These are phyloP conservation scores for Lodderomyces metapsilosis DNA, from an alignment of 1,139 yeast genomes.

Conservation along the genomic window DNA sequence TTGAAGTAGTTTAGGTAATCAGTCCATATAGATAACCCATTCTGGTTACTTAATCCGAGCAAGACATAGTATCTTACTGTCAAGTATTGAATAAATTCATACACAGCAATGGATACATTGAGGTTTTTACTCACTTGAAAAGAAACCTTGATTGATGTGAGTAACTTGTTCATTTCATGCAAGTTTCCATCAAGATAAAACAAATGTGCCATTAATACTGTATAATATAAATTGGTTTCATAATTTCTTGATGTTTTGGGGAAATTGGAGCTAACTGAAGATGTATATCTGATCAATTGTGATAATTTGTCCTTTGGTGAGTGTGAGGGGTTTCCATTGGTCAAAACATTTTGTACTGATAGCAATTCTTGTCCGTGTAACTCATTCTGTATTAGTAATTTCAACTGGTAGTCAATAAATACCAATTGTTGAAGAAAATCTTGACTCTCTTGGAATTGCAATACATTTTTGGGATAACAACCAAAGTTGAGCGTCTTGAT, in stretches of 20 bases:
- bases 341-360: slow-evolving; percentile 17
- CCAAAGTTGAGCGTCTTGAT: slow-evolving; percentile 35
- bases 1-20: slow-evolving; percentile 28
- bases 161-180: slow-evolving; percentile 21
- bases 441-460: slow-evolving; percentile 35
- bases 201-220: slow-evolving; percentile 37
- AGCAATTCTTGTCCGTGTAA: slow-evolving; percentile 29
- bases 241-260: slow-evolving; percentile 22
- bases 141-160: slow-evolving; percentile 19
- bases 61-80: slow-evolving; percentile 38
- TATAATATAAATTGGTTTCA: slow-evolving; percentile 35
- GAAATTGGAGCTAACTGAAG: slow-evolving; percentile 30
- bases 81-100: slow-evolving; percentile 33
- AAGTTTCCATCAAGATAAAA: slow-evolving; percentile 29
- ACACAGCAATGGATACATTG: slow-evolving; percentile 16
- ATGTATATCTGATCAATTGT: slow-evolving; percentile 30
- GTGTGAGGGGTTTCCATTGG: slow-evolving; percentile 15
- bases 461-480: slow-evolving; percentile 37
- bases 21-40: slow-evolving; percentile 25
- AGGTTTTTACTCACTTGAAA: slow-evolving; percentile 13
- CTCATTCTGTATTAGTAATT: slow-evolving; percentile 32
- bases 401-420: slow-evolving; percentile 42
- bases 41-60: slow-evolving; percentile 24
- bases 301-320: slow-evolving; percentile 25
- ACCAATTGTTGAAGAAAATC: slow-evolving; percentile 37